A percentile compares a stretch with the other conserved stretches of the same genome.
Evolutionary conservation across 2,329 filamentous ascomycete genomes (phyloP).

Genomic region (Sordariomycetes sp.): DNA sequence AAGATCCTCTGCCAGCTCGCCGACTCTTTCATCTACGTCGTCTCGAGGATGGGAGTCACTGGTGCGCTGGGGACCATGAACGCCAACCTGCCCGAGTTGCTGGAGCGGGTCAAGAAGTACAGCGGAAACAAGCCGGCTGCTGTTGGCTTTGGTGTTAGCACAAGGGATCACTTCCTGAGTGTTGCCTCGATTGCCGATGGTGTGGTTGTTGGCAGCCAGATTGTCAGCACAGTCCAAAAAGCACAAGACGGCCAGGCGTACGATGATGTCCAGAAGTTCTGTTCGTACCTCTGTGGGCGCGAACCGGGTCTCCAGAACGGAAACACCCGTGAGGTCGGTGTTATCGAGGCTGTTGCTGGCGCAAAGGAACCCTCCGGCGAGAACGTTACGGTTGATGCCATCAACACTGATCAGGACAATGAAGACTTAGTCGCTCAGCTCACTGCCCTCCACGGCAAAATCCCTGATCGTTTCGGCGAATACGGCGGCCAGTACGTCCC

Average conservation of each 20-base stretch:
- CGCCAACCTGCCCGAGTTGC: slow-evolving; percentile 68
- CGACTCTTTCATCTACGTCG: slow-evolving; percentile 98
- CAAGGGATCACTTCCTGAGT: slow-evolving; percentile 82
- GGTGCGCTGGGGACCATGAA: slow-evolving; percentile 80
- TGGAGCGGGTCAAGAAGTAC: slow-evolving; percentile 82
- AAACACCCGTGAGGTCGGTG: slow-evolving; percentile 55
- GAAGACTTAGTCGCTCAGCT: slow-evolving; percentile 70
- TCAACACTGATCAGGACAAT: slow-evolving; percentile 57
- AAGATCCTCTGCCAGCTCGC: slow-evolving; percentile 92
- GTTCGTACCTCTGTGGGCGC: slow-evolving; percentile 55
- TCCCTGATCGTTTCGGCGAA: slow-evolving; percentile 84
- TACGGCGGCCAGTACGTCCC: slow-evolving; percentile 97
- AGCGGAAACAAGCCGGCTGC: slow-evolving; percentile 85
- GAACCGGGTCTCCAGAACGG: slow-evolving; percentile 21
- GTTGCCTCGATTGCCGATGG: slow-evolving; percentile 81
- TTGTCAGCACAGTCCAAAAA: slow-evolving; percentile 64
- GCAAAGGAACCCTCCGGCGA: slow-evolving; percentile 30
- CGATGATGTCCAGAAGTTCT: slow-evolving; percentile 78
- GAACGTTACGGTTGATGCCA: slow-evolving; percentile 43
- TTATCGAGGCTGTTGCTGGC: slow-evolving; percentile 55
- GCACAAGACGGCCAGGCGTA: slow-evolving; percentile 24
- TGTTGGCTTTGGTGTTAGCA: slow-evolving; percentile 94
- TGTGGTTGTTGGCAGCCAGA: slow-evolving; percentile 94
- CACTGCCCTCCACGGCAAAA: slow-evolving; percentile 68
- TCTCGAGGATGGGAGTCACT: slow-evolving; percentile 94